phyloP scores from a whole-genome alignment of 2,329 filamentous ascomycete genomes.

The Talaromyces marneffei region DNA sequence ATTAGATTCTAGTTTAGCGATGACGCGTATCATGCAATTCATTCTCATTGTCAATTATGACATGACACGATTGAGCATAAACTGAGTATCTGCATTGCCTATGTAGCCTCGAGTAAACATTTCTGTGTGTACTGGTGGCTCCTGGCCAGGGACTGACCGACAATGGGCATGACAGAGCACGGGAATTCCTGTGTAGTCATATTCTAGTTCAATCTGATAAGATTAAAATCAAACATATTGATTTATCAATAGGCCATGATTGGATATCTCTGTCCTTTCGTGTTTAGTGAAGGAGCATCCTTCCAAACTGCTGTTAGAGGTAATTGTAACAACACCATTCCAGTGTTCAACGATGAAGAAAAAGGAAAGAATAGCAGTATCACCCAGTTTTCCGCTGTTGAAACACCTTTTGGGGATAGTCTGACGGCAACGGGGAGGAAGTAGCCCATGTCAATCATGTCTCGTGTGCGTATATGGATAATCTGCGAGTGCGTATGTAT shows the following conservation, averaged over 20 bases:
- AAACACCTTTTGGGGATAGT: slow-evolving; percentile 22
- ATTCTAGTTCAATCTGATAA: background rate
- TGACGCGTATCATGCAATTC: background rate
- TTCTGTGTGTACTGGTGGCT: background rate
- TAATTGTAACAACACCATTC: background rate
- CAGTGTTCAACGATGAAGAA: background rate
- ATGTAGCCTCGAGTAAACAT: background rate
- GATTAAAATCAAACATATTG: background rate
- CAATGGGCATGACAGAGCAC: background rate
- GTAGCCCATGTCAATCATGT: background rate
- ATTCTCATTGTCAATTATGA: background rate
- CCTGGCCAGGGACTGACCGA: background rate
- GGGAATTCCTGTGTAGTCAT: background rate
- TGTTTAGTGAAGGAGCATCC: background rate
- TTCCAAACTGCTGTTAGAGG: background rate
- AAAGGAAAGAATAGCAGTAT: background rate
- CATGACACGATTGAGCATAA: background rate
- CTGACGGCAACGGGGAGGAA: slow-evolving; percentile 16
- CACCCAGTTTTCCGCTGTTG: background rate
- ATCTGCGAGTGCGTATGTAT: background rate
- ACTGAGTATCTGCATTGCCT: too few species aligned
- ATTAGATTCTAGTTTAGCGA: background rate
- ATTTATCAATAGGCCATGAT: background rate
- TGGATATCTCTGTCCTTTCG: background rate
- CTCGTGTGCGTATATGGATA: too few species aligned